Base-by-base conservation (phyloP, 257 asterid genomes). In the Salvia miltiorrhiza region DNA sequence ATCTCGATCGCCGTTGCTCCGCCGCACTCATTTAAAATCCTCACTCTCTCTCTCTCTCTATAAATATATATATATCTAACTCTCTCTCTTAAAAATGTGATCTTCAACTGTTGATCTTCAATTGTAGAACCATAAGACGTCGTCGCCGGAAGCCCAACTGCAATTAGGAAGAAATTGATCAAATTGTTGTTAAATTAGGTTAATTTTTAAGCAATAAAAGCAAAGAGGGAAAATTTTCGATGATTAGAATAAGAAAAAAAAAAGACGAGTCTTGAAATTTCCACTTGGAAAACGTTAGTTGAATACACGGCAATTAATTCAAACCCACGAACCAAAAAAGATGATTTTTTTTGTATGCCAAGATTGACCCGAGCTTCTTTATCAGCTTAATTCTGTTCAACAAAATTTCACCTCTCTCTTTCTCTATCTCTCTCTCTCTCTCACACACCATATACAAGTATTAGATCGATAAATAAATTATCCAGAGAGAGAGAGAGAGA, bases 141-240 rank as follows among this genome's bases (percentile, higher is more conserved):
- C 50, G 14, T 71, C 70, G 4, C 70, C 48, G 3, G 71, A 65
- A 49, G 52, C 48, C 70, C 74, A 77, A 43, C 81, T 71, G 74
- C 65, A 17, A 58, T 30, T 56, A 5, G 28, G 35, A 33, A 66
- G 45, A 45, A 20, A 37, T 50, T n/a, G 67, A 35, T 35, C 1
- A 35, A 48, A 32, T 24, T 4, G 17, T 9, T n/a, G 19, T 75
- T 17, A 69, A 66, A 63, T 55, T 26, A 1, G 30, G 4, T 26
- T 26, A 26, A 26, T 1, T 1, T 26, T 26, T 26, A 1, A 26
- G 30, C 30, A 26, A 26, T n/a, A n/a, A n/a, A n/a, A n/a, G n/a
- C n/a, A n/a, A n/a, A n/a, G n/a, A n/a, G n/a, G n/a, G n/a, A n/a
- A n/a, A n/a, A n/a, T n/a, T n/a, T n/a, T n/a, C n/a, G n/a, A n/a